Evolutionary conservation across 2,329 filamentous ascomycete species (phyloP), one percentile per base, ranked within the genome.

Genomic region (Microdochium paspali): DNA sequence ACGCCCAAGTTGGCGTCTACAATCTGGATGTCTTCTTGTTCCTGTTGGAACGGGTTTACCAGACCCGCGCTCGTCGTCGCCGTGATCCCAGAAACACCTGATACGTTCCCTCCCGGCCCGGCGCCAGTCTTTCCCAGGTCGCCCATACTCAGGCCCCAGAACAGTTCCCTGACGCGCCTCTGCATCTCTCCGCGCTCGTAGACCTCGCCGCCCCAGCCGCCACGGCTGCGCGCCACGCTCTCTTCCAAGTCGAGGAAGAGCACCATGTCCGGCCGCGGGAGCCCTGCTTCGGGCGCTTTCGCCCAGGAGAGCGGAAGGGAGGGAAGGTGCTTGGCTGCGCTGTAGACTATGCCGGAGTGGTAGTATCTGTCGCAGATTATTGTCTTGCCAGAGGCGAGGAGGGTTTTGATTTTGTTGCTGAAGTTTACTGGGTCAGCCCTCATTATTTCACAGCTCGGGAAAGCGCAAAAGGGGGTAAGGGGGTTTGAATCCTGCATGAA

Each of bases 331-430:
- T 97, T 97, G 3, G 93, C 91, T 0, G 89, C 88, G 23, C 84
- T 89, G 70, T 97, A 98, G 45, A 96, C 89, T 49, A 90, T 87
- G 47, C 93, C 93, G 20, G 87, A 93, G 71, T 95, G 91, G 63
- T 94, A 95, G 70, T 97, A 98, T 44, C 93, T 83, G 66, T 98
- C 93, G 55, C 91, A 83, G 32, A 98, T 73, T 26, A 98, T 76
- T 0, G 81, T 93, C 20, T 75, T 82, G 9, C 91, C 90, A 1
- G 71, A 64, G 1, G 71, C 67, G 5, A 96, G 65, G 5, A 78
- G 69, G 1, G 66, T 48, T 18, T 70, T 60, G 43, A 84, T 82
- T 45, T 67, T 66, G 54, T 72, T 68, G 2, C 76, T 80, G 50
- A n/a, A 7, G 10, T 7, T n/a, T 13, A 6, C 9, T 10, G 18